Evolutionary conservation across 2,329 filamentous ascomycete genomes (phyloP), one percentile per base, ranked within the genome.

Genomic region (Monilinia aucupariae): DNA sequence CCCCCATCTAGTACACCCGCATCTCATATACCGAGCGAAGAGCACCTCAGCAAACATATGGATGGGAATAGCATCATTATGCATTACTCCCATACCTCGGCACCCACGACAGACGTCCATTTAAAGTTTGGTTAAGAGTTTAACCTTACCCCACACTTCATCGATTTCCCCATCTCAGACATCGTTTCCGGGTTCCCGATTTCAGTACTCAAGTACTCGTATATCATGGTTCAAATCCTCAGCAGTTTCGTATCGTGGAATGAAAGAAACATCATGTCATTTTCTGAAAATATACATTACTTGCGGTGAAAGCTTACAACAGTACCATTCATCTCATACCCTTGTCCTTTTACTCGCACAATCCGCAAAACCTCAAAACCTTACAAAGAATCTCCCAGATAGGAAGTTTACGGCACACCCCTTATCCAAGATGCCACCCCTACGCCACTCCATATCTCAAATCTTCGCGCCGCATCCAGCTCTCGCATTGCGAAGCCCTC

Each of bases 381-480:
- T 25, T 7, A 59, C 32, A 51, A 59, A 59, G 45, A 39, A 22
- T 30, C 32, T 8, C 30, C 32, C 22, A 17, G 32, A 27, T n/a
- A 60, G 25, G 58, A 52, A 52, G 25, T 20, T 53, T 45, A 34
- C 37, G 32, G 34, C 7, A 17, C 34, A 4, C 34, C 32, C 15
- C 39, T 43, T 49, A 50, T 39, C 39, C 34, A 47, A 30, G 45
- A 47, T 39, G 52, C 56, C 43, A 25, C 20, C 37, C n/a, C 45
- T 65, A 54, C 64, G 66, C 52, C 63, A 64, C 22, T 68, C 65
- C n/a, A 59, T 66, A 53, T 65, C 67, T 27, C 65, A 66, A 22
- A 65, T 67, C 52, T 68, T 67, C 27, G 66, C 68, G 6, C 41
- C 69, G 59, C 68, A 62, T 62, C 60, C 60, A 17, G 60, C 60